Evolutionary conservation across 2,329 filamentous ascomycete genomes (phyloP), one percentile per base, ranked within the genome.

Genomic region (Bimuria novae-zelandiae): DNA sequence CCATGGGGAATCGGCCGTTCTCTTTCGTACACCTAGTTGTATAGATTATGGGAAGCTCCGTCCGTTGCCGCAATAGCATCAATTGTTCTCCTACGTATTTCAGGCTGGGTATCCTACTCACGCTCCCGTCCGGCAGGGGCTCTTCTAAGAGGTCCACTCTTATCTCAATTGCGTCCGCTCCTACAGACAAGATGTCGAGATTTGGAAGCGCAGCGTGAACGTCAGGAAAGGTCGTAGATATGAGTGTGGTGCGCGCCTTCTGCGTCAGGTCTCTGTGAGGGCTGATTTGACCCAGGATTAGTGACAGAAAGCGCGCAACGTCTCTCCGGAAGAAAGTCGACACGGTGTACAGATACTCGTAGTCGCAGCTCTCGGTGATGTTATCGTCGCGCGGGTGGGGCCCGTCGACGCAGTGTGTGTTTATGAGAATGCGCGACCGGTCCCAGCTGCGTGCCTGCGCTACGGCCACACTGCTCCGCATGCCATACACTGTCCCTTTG

Each of bases 1-100:
- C 86, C 88, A 92, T 92, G 0, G 90, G 90, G 57, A 94, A 95
- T 21, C 85, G 85, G 27, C 90, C 90, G 66, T 93, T 94, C 67
- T 95, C 90, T 25, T 82, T 84, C 2, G 85, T 90, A 70, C 90
- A 94, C 61, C 91, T 82, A 0, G 89, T 92, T 0, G 91, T 95
- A 70, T 93, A 93, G 51, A 95, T 92, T 68, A 96, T 90, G n/a
- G 91, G 91, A 36, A 96, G 78, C 65, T 95, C 90, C 0, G 90
- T 94, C 57, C 89, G 84, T 72, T 94, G 90, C 21, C 90, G 85
- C 55, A 96, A 75, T 1, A 91, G 77, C 89, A 93, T 92, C 51
- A 96, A 81, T 73, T 95, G 91, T 72, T 93, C 86, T 23, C 90
- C 90, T 8, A 95, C 89, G 72, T 94, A 94, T 68, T 87, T 88